Base-by-base conservation (phyloP, 257 asterid species). In the Plectranthus barbatus region DNA sequence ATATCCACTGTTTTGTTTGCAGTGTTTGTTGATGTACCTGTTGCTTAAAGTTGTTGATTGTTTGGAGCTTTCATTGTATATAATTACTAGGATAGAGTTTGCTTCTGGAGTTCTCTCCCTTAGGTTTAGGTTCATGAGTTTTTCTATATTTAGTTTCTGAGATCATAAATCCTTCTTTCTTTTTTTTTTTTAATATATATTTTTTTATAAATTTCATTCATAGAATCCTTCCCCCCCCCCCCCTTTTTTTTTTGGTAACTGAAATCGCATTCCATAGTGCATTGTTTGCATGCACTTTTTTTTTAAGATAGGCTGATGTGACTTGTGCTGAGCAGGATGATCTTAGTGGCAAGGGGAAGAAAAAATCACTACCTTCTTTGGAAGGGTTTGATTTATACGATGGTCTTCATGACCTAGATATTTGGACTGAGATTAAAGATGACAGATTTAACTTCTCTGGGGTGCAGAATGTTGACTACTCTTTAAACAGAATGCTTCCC, bases 361-460 rank as follows among this genome's bases (percentile, higher is more conserved):
- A 23, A 21, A 20, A 3, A 11, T 3, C 42, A 18, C 17, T 40
- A 12, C 64, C 79, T 39, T 24, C 53, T 51, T 18, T 51, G n/a
- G 73, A 71, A 68, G 86, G 61, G 49, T 31, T 37, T 64, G 84
- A 77, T 73, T 41, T 80, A 45, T 85, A 48, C 56, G 59, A 60
- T 23, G 85, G 67, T 64, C 78, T 83, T 48, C 76, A 60, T 33
- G 82, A 80, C 72, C 74, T 76, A 20, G 60, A 52, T 34, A 49
- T 19, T 70, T 74, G 72, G 81, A 46, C 31, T 6, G 59, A 4
- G 20, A 34, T 71, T 47, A 69, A 65, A 69, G 76, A 63, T n/a
- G 64, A 59, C 10, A 53, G 51, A 42, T 51, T 51, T 46, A 66
- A 67, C 67, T 62, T 58, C 60, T 48, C 79, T n/a, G 68, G 65